A percentile compares a stretch with the other conserved stretches of the same genome.
Conservation (phyloP, 1,139 yeast species). For the Blastobotrys petasosporus region DNA sequence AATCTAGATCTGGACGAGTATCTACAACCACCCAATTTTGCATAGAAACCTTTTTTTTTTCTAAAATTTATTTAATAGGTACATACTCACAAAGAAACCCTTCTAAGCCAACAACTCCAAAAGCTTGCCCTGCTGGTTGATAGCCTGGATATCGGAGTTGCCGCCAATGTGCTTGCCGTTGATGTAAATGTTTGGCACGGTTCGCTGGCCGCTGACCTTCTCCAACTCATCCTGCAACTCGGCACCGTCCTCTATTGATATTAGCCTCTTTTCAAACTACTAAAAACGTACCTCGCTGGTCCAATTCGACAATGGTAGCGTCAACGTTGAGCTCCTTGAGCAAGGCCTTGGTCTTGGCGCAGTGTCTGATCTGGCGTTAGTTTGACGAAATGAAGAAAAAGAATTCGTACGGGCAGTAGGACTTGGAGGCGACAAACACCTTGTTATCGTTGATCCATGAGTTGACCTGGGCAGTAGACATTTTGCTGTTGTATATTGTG, state of each 20-base stretch:
- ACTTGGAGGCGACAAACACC: conserved; percentile 79
- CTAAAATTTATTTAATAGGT: background rate
- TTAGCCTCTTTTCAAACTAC: background rate
- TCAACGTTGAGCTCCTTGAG: conserved; percentile 19
- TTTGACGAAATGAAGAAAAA: background rate
- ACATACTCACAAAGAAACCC: background rate
- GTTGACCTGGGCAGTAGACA: conserved; percentile 12
- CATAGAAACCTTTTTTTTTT: background rate
- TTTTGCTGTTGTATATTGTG: no score
- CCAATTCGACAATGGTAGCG: conserved; percentile 25
- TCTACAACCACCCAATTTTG: conserved; percentile 6
- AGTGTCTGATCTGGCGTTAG: conserved; percentile 13
- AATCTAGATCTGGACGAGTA: conserved; percentile 25
- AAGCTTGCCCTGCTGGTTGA: conserved; percentile 14
- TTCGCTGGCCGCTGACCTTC: conserved; percentile 79
- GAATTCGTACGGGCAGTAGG: conserved; percentile 27
- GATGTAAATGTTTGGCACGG: conserved; percentile 91
- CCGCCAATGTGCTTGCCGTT: conserved; percentile 93
- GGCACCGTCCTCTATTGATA: conserved; percentile 42
- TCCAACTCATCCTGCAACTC: conserved; percentile 72
- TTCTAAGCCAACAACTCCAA: conserved; percentile 5
- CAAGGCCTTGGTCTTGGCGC: conserved; percentile 24
- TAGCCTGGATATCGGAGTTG: conserved; percentile 68
- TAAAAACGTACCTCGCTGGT: conserved; percentile 14
- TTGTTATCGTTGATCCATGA: conserved; percentile 58